Percentiles rank a stretch among this genome's conserved stretches.
Conservation (phyloP, 371 early-diverging fungal genomes). For the Mucor plumbeus region DNA sequence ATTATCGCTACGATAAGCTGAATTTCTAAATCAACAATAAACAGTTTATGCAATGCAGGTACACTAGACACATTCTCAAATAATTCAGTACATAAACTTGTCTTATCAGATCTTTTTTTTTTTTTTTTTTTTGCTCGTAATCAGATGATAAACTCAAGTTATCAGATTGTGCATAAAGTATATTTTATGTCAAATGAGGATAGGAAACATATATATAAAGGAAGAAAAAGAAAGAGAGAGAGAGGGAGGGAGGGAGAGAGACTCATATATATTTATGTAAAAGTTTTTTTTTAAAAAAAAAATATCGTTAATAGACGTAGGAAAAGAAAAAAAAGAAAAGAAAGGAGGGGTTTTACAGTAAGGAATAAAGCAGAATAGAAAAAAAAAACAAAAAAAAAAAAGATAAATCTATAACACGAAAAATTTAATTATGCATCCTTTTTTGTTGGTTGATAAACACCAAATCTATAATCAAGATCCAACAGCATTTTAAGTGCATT, state of each 20-base stretch:
- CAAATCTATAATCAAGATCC: constrained; percentile 66
- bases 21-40: too few species aligned
- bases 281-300: not conserved
- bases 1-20: too few species aligned
- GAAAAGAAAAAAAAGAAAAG: not conserved
- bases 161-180: not conserved
- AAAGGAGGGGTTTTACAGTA: not conserved
- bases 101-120: not conserved
- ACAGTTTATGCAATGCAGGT: too few species aligned
- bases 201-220: too few species aligned
- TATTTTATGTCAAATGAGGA: too few species aligned
- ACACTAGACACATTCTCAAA: too few species aligned
- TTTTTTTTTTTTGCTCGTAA: too few species aligned
- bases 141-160: not conserved
- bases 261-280: not conserved
- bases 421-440: constrained; percentile 13
- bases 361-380: constrained; percentile 6
- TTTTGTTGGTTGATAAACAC: constrained; percentile 42
- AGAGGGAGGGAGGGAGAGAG: too few species aligned
- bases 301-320: constrained; percentile 3
- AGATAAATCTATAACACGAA: constrained; percentile 1
- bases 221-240: too few species aligned
- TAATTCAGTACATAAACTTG: too few species aligned
- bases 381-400: constrained; percentile 16
- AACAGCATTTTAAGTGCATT: constrained; percentile 71